Conservation (phyloP, 352 stramenopile species). For the Globisporangium megalacanthum region DNA sequence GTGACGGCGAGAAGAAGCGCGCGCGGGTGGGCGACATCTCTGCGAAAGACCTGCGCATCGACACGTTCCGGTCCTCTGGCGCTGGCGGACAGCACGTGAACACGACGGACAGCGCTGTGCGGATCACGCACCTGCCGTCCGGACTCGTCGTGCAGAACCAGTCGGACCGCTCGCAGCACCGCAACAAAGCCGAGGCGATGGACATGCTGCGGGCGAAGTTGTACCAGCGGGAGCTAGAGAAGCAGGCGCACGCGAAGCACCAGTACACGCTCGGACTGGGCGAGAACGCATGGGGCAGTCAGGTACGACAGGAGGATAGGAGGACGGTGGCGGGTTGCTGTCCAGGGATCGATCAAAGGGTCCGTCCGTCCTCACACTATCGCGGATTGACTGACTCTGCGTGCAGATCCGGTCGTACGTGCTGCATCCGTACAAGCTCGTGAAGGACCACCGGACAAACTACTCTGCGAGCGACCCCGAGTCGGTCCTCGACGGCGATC, state of each 20-base stretch:
- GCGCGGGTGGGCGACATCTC: slow-evolving; percentile 43
- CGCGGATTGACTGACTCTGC: slow-evolving; percentile 4
- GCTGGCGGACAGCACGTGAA: slow-evolving; percentile 97
- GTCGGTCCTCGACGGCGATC: slow-evolving; percentile 89
- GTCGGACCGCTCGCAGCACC: slow-evolving; percentile 91
- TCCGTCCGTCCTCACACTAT: background rate
- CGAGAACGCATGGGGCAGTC: slow-evolving; percentile 72
- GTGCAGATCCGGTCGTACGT: slow-evolving; percentile 96
- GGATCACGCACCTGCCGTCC: slow-evolving; percentile 94
- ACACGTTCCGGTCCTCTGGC: slow-evolving; percentile 91
- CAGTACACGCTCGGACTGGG: slow-evolving; percentile 58
- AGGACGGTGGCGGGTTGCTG: background rate
- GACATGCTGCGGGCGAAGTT: slow-evolving; percentile 74
- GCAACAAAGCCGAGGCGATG: slow-evolving; percentile 93
- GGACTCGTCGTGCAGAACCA: slow-evolving; percentile 93
- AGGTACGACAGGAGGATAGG: slow-evolving; percentile 11
- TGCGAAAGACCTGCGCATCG: slow-evolving; percentile 89
- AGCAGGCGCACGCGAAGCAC: slow-evolving; percentile 38
- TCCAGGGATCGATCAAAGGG: slow-evolving; percentile 18
- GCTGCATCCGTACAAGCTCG: slow-evolving; percentile 97
- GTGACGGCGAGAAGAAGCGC: slow-evolving; percentile 15
- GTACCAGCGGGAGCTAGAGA: slow-evolving; percentile 60
- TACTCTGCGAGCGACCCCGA: slow-evolving; percentile 84
- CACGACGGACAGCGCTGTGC: slow-evolving; percentile 94
- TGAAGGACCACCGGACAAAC: slow-evolving; percentile 95